Evolutionary conservation across 495 filamentous ascomycete species (phyloP), one percentile per base, ranked within the genome.

Genomic region (Lindgomyces ingoldianus): DNA sequence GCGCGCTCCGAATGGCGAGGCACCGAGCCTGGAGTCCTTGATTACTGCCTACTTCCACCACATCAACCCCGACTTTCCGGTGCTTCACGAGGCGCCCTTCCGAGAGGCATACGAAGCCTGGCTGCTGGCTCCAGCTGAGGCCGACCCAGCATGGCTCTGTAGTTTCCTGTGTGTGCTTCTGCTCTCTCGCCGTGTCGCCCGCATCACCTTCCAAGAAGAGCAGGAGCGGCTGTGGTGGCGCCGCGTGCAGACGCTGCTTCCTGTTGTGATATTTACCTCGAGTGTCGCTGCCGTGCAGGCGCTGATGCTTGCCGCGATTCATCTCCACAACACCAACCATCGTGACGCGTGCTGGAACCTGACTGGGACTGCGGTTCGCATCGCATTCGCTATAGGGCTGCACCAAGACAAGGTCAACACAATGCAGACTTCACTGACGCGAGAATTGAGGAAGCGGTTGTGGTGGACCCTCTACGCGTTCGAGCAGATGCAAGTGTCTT

Each of bases 401-500:
- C 80, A 82, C 47, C 74, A 78, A 0, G 77, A 79, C 64, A 77
- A 75, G 22, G 70, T 73, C 2, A 70, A 71, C 76, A 77, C 67
- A 71, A 60, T 68, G 26, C 71, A 74, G 48, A 77, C 75, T 19
- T 68, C 73, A 1, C 59, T 79, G 18, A 74, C 79, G 33, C 62
- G 74, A 51, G 76, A 81, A 41, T 62, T 76, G 27, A 73, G 79
- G 10, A 79, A 79, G 57, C 65, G 76, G n/a, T 71, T 80, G n/a
- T 82, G 77, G 75, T 81, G 80, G 75, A 79, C 80, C 8, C 62
- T 78, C 30, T 82, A 78, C 59, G 72, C 53, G 6, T 80, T 78
- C 47, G 80, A 82, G 54, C 77, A 79, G 41, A 76, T 74, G 52
- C 73, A 79, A 33, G 77, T 76, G 61, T 76, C 74, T 16, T 78